Conservation (phyloP, 768 basidiomycete genomes). For the Cyclocybe cylindracea region DNA sequence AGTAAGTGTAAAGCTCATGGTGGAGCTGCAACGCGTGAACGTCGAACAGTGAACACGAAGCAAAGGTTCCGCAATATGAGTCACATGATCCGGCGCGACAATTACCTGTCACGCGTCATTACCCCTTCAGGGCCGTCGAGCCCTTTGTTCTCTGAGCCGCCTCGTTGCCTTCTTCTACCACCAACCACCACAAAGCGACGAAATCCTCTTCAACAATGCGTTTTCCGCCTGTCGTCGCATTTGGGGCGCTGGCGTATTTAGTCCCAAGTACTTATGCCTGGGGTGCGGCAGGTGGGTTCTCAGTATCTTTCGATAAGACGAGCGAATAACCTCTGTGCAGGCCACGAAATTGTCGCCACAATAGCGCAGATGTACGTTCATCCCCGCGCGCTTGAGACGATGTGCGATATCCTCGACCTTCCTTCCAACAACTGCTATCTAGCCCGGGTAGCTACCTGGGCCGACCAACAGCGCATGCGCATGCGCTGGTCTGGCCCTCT, state of each 20-base stretch:
- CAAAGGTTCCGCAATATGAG: too few relatives aligned
- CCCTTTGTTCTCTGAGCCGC: conserved; percentile 3
- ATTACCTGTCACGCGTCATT: too few relatives aligned
- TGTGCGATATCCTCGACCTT: conserved; percentile 72
- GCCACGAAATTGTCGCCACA: conserved; percentile 92
- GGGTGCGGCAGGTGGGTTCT: conserved; percentile 41
- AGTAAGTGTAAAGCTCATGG: conserved; percentile 26
- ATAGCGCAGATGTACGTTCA: conserved; percentile 92
- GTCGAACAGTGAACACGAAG: too few relatives aligned
- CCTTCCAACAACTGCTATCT: conserved; percentile 58
- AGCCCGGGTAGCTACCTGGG: conserved; percentile 86
- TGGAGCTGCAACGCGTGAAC: background rate
- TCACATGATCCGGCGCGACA: too few relatives aligned
- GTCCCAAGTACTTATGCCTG: conserved; percentile 31
- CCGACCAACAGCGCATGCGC: conserved; percentile 64
- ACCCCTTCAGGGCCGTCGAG: background rate
- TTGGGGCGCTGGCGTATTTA: conserved; percentile 9
- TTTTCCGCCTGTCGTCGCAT: conserved; percentile 4
- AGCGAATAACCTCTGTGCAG: conserved; percentile 31
- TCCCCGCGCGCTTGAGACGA: conserved; percentile 61
- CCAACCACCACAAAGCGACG: background rate
- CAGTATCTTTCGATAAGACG: background rate
- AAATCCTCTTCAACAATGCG: conserved; percentile 1
- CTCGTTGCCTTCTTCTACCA: background rate
- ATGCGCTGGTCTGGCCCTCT: conserved; percentile 74